Evolutionary conservation across 768 basidiomycete species (phyloP), one percentile per base, ranked within the genome.

Genomic region (Hygrocybe punicea): DNA sequence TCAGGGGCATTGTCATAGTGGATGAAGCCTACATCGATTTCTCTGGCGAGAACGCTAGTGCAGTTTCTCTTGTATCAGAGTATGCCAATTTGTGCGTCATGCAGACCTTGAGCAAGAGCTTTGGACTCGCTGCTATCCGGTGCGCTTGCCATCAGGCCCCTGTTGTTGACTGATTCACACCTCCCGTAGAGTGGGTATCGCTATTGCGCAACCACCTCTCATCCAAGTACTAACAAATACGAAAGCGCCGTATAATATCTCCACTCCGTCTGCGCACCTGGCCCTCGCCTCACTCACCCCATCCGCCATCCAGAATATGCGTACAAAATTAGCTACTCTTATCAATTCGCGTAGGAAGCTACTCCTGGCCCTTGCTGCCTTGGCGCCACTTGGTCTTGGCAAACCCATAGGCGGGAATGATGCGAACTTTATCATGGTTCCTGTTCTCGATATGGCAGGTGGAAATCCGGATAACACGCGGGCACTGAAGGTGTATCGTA

Each of bases 11-110:
- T 59, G 86, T 98, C 37, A 81, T 96, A 25, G 86, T 98, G 5
- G 97, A 99, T 66, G 97, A 99, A 70, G 97, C 97, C 0, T 98
- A 99, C 73, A 89, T 98, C 67, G 97, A 99, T 70, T 99, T 98
- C 65, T 84, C 89, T 0, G 79, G 79, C 0, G 69, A 77, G 8
- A 78, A 76, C 16, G 72, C 78, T 25, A 89, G 86, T 42, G 90
- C 92, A 0, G 84, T 80, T 13, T 75, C 80, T 3, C 76, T 98
- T 23, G 78, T 97, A 52, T 78, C 84, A 56, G 83, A 91, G 48
- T 98, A 91, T 67, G 84, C 83, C 9, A 99, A 99, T 65, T 62
- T 99, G 11, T 87, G 89, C 65, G 93, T 99, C n/a, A 84, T 92
- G 79, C 97, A 99, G 68, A 98, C 97, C 2, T 74, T 98, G 36